These are phyloP conservation scores for Globisporangium polare DNA, from an alignment of 352 stramenopile species.

Conservation along the genomic window DNA sequence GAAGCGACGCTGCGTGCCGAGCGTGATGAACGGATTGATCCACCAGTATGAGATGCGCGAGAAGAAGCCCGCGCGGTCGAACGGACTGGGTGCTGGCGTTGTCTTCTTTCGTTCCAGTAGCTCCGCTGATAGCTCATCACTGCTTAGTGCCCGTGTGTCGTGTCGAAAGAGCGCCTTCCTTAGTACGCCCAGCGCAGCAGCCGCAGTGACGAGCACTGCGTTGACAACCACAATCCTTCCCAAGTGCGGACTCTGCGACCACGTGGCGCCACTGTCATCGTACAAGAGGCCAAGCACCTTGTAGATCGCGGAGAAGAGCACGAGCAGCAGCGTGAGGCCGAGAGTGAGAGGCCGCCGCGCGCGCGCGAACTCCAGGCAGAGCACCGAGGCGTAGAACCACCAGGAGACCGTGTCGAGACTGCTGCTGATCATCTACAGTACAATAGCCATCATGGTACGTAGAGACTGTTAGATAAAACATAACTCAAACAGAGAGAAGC, in stretches of 20 bases:
- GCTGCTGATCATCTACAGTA: conserved; percentile 16
- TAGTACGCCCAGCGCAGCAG: conserved; percentile 13
- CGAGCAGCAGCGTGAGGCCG: conserved; percentile 10
- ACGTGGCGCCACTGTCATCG: neutral
- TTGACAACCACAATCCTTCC: neutral
- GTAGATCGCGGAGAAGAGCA: conserved; percentile 18
- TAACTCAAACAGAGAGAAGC: conserved; percentile 1
- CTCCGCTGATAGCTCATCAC: neutral
- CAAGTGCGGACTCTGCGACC: neutral
- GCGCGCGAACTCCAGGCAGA: conserved; percentile 12
- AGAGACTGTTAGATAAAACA: neutral
- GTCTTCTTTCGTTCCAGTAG: neutral
- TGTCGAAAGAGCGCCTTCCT: conserved; percentile 8
- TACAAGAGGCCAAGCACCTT: conserved; percentile 3
- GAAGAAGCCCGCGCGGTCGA: conserved; percentile 49
- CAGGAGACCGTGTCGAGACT: conserved; percentile 15
- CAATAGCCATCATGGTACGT: neutral
- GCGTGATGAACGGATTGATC: conserved; percentile 58
- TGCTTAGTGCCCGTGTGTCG: neutral
- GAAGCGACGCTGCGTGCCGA: conserved; percentile 48
- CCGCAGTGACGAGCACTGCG: neutral
- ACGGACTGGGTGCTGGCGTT: conserved; percentile 20
- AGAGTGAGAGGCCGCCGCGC: neutral
- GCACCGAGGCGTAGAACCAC: conserved; percentile 16
- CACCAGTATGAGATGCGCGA: conserved; percentile 67